Evolutionary conservation across 352 stramenopile species (phyloP).

Genomic region (Pilasporangium apinafurcum): DNA sequence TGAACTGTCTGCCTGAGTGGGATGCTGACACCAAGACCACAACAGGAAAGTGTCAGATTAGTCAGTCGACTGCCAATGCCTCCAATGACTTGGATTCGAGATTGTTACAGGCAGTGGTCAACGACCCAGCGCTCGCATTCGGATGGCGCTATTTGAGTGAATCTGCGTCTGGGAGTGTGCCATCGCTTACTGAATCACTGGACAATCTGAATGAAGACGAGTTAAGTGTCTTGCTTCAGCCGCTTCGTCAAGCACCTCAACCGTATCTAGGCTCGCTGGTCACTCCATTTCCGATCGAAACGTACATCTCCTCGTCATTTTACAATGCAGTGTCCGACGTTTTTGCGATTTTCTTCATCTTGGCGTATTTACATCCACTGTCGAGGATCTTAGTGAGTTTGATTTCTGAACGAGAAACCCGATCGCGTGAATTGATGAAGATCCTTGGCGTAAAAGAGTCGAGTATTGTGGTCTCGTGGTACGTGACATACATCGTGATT

Average conservation of each 20-base stretch:
- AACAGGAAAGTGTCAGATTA: constrained; percentile 14
- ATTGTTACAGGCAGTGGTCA: constrained; percentile 9
- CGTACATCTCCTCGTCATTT: constrained; percentile 39
- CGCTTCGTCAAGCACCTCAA: constrained; percentile 36
- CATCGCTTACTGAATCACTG: neutral
- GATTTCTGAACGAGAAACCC: constrained; percentile 88
- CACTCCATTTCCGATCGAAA: constrained; percentile 30
- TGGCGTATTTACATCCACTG: constrained; percentile 86
- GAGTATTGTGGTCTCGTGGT: constrained; percentile 63
- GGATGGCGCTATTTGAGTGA: neutral
- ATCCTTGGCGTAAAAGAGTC: constrained; percentile 83
- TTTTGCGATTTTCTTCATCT: constrained; percentile 83
- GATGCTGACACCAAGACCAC: constrained; percentile 11
- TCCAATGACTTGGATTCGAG: constrained; percentile 9
- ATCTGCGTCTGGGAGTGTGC: neutral
- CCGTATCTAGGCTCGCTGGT: constrained; percentile 21
- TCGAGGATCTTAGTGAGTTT: constrained; percentile 76
- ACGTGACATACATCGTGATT: constrained; percentile 84
- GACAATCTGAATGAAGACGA: neutral
- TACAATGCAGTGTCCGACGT: constrained; percentile 49
- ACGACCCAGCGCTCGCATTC: constrained; percentile 9
- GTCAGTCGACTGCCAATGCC: constrained; percentile 2
- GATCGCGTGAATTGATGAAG: constrained; percentile 87
- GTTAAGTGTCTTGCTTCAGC: constrained; percentile 10
- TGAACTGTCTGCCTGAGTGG: constrained; percentile 31